Evolutionary conservation across 2,329 filamentous ascomycete genomes (phyloP), one percentile per base, ranked within the genome.

Genomic region (Alternaria alternata): DNA sequence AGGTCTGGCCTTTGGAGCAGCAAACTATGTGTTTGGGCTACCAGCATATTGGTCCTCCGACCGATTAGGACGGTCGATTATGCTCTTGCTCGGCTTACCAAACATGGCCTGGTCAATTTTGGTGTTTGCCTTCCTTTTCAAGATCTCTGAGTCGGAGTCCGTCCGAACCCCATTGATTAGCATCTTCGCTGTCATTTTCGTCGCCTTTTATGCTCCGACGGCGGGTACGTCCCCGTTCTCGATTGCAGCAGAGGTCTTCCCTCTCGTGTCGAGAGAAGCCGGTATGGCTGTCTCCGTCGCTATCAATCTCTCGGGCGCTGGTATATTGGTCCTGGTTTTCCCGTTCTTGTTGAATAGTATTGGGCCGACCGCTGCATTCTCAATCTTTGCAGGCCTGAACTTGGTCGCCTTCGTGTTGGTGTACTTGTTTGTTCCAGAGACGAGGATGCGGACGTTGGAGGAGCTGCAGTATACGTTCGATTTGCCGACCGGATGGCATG

Each of bases 251-350:
- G 66, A 71, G 16, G 66, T 69, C 4, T 70, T 68, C 22, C 67
- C 67, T 14, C 38, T 70, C n/a, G 66, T 71, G 7, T 68, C 65
- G 38, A 60, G 68, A n/a, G 68, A 71, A 52, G 66, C 58, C 2
- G 68, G 68, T 2, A 68, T 70, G 65, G 73, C 71, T 28, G 78
- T 77, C 44, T 76, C 77, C 1, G 77, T 80, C 3, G 76, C 77
- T 1, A 76, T 78, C 4, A 76, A 76, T 28, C 74, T 79, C 18
- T 69, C 76, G 38, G 80, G 75, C 64, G 78, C 78, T 8, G 73
- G 78, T 3, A 62, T 79, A 7, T 65, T 81, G 28, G 75, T 72
- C 1, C 64, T 81, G 12, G 76, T 76, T 2, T 80, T 79, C 54
- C 77, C 77, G 3, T 65, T 71, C 5, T 64, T 80, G 22, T 68